phyloP scores from a whole-genome alignment of 2,329 filamentous ascomycete species.

The Gaeumannomyces sp. region DNA sequence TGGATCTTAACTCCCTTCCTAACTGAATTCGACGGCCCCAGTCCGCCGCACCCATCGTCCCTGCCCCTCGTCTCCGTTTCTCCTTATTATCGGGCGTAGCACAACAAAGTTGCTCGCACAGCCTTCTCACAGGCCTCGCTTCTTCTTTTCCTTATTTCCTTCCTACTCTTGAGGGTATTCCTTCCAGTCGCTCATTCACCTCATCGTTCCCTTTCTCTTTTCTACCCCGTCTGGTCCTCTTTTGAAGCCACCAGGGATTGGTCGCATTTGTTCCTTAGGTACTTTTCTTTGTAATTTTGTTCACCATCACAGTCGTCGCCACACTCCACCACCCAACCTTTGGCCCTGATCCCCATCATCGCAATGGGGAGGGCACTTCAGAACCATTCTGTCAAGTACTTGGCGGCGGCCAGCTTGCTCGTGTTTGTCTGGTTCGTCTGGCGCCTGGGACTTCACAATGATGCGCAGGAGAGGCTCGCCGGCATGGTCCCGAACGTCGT shows the following conservation, averaged over 20 bases:
- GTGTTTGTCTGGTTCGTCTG: conserved; percentile 11
- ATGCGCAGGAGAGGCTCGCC: neutral
- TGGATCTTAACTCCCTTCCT: too few species aligned
- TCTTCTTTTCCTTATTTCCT: neutral
- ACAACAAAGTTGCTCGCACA: neutral
- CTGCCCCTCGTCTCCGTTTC: too few species aligned
- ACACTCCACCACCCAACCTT: neutral
- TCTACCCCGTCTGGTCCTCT: neutral
- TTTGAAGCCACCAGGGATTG: neutral
- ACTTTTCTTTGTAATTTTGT: neutral
- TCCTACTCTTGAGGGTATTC: neutral
- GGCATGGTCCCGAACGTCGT: neutral
- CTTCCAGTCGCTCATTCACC: neutral
- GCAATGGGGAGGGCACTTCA: conserved; percentile 1
- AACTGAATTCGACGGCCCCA: too few species aligned
- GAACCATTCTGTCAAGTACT: conserved; percentile 7
- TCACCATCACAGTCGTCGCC: neutral
- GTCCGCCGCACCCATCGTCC: too few species aligned
- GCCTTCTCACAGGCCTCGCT: neutral
- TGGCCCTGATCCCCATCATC: neutral
- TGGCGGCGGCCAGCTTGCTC: conserved; percentile 7
- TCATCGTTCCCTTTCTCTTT: neutral
- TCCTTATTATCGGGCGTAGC: too few species aligned
- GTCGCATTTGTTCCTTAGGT: neutral
- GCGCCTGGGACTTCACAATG: conserved; percentile 6